Evolutionary conservation across 768 basidiomycete species (phyloP).

Genomic region (Sutorius australiensis): DNA sequence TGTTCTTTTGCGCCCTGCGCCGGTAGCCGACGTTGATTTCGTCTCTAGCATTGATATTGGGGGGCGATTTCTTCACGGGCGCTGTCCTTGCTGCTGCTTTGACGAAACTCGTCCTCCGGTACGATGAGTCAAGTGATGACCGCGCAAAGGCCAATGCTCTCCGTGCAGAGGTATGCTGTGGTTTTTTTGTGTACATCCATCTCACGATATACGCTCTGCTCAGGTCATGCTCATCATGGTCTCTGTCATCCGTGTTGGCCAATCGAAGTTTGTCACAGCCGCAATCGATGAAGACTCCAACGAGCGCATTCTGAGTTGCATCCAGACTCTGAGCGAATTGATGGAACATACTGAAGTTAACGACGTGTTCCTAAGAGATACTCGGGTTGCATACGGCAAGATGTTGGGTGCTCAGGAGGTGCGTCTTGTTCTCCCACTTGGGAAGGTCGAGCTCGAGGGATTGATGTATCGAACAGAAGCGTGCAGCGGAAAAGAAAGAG

Average conservation of each 20-base stretch:
- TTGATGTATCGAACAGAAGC: slow-evolving; percentile 51
- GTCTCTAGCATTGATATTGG: slow-evolving; percentile 70
- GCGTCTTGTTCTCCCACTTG: slow-evolving; percentile 7
- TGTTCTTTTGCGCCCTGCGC: slow-evolving; percentile 11
- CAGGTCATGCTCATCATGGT: slow-evolving; percentile 98
- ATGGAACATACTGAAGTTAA: slow-evolving; percentile 53
- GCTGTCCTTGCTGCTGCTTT: slow-evolving; percentile 85
- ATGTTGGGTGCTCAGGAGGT: slow-evolving; percentile 97
- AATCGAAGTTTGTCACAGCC: slow-evolving; percentile 89
- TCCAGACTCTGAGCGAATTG: slow-evolving; percentile 86
- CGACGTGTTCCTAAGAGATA: slow-evolving; percentile 79
- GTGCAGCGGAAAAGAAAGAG: slow-evolving; percentile 87
- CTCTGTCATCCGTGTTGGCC: slow-evolving; percentile 93
- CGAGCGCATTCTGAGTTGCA: slow-evolving; percentile 94
- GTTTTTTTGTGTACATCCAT: background rate
- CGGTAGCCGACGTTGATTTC: background rate
- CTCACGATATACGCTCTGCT: background rate
- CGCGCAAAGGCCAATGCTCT: slow-evolving; percentile 61
- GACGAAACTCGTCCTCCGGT: slow-evolving; percentile 88
- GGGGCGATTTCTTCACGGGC: slow-evolving; percentile 97
- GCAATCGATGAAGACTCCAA: slow-evolving; percentile 99
- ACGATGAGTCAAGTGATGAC: slow-evolving; percentile 47
- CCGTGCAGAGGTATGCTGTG: slow-evolving; percentile 68
- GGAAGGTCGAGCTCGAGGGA: background rate
- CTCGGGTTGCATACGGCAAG: slow-evolving; percentile 85